Percentiles rank a stretch among this genome's conserved stretches.
These are phyloP conservation scores for Pyrenophora seminiperda DNA, from an alignment of 2,329 filamentous ascomycete species.

Conservation along the genomic window DNA sequence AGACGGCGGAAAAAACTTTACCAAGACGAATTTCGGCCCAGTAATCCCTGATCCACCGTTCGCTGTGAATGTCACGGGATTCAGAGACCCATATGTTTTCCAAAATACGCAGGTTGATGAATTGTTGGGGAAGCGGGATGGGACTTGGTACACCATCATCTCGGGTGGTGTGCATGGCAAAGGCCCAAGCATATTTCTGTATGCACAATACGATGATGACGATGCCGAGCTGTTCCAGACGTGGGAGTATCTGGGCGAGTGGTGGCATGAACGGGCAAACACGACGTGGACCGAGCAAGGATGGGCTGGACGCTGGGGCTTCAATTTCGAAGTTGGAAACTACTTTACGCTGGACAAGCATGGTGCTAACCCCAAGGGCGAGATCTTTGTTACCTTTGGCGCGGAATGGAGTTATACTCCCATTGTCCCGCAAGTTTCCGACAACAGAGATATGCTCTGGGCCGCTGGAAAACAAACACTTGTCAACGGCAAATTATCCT, in stretches of 20 bases:
- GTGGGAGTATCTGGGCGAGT: slow-evolving; percentile 46
- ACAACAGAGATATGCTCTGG: slow-evolving; percentile 52
- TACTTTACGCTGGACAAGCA: slow-evolving; percentile 49
- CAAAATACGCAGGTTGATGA: slow-evolving; percentile 48
- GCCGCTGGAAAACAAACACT: slow-evolving; percentile 46
- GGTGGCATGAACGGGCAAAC: slow-evolving; percentile 50
- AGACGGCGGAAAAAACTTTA: slow-evolving; percentile 50
- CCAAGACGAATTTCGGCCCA: slow-evolving; percentile 47
- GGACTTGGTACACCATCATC: slow-evolving; percentile 50
- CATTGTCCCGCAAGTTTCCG: slow-evolving; percentile 48
- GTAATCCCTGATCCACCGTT: slow-evolving; percentile 49
- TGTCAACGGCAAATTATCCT: slow-evolving; percentile 34
- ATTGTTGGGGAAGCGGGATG: slow-evolving; percentile 40
- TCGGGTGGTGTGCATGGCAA: slow-evolving; percentile 50
- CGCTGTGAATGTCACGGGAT: slow-evolving; percentile 51
- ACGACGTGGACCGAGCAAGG: slow-evolving; percentile 27
- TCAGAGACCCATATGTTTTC: slow-evolving; percentile 53
- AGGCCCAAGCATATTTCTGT: slow-evolving; percentile 50
- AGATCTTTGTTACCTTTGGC: slow-evolving; percentile 51
- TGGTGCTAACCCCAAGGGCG: slow-evolving; percentile 49
- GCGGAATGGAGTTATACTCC: slow-evolving; percentile 53
- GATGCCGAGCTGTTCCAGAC: slow-evolving; percentile 45
- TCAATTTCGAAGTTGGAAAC: slow-evolving; percentile 56
- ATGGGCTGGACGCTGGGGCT: slow-evolving; percentile 39
- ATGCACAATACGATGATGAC: slow-evolving; percentile 41